Evolutionary conservation across 495 filamentous ascomycete species (phyloP), one percentile per base, ranked within the genome.

Genomic region (Penicillium verhagenii): DNA sequence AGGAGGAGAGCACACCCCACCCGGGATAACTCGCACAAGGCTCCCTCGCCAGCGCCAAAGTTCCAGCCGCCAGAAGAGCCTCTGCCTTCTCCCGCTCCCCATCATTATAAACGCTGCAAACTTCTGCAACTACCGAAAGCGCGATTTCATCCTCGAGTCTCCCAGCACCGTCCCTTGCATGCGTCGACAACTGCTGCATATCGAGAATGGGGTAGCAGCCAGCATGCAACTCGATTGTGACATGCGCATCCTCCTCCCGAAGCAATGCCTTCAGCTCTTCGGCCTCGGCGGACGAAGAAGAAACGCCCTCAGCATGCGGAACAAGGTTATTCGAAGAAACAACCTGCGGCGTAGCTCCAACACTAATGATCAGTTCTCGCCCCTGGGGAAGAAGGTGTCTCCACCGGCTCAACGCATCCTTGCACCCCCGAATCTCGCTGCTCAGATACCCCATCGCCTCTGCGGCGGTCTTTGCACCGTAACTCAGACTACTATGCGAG

Each of bases 331-430:
- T 69, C 9, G 75, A 67, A 13, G 83, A 79, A 0, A 84, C 83
- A 8, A 86, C 83, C 7, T 91, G 94, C 2, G 91, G 91, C 31
- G 91, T 92, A 1, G 91, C 91, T 2, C 91, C 91, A 2, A 93
- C 84, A 4, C 85, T 89, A 13, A 96, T 70, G 1, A 85, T 76
- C 18, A 92, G 60, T 26, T 73, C 74, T 19, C 58, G 53, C n/a
- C 54, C 64, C 42, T 18, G 47, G 0, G 59, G 62, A 0, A 61
- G 18, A 18, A 73, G 29, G 37, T 63, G 58, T 24, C 67, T 53
- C 21, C 81, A 72, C 9, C 55, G 43, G 6, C 55, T 52, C 10
- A 81, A 69, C 4, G 83, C 85, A 4, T 74, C 67, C 52, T 74
- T 66, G 18, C 89, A 73, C 16, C 78, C 76, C 20, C 70, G 64